A percentile compares a stretch with the other conserved stretches of the same genome.
Conservation (phyloP, 176 grass and related monocot genomes). For the Olyra latifolia region DNA sequence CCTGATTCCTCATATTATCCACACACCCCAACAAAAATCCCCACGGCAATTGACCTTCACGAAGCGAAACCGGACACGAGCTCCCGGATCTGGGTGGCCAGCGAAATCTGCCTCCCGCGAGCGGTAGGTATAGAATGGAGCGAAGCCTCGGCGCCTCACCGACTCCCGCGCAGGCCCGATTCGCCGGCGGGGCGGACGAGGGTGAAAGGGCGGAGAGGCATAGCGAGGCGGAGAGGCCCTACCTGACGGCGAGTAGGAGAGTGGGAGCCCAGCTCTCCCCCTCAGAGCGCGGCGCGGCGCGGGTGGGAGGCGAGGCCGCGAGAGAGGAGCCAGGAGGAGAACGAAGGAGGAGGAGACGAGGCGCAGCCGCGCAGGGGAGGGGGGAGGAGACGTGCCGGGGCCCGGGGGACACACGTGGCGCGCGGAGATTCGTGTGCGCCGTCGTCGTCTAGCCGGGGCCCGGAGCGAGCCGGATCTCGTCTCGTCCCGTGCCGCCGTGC, state of each 20-base stretch:
- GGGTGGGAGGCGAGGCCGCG: not conserved
- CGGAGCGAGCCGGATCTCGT: too few relatives aligned
- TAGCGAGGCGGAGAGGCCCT: not conserved
- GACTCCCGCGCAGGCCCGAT: not conserved
- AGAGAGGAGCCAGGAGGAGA: too few relatives aligned
- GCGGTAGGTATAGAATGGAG: not conserved
- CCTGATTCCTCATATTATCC: not conserved
- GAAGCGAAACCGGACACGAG: not conserved
- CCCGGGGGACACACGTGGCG: too few relatives aligned
- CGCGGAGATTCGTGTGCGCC: too few relatives aligned
- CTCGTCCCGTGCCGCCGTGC: too few relatives aligned
- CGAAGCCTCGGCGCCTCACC: not conserved
- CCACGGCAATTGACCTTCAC: not conserved
- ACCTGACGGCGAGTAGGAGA: constrained; percentile 23
- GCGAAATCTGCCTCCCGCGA: not conserved
- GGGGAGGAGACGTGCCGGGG: too few relatives aligned
- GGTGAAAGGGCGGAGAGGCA: not conserved
- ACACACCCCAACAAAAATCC: not conserved
- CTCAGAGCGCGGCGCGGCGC: not conserved
- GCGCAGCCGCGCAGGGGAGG: too few relatives aligned
- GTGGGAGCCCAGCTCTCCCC: constrained; percentile 25
- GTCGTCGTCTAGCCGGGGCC: too few relatives aligned
- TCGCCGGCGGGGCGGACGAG: not conserved
- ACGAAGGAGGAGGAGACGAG: too few relatives aligned
- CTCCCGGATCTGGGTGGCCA: constrained; percentile 23